Base-by-base conservation (phyloP, 306 rosid genomes). In the Ormosia emarginata region DNA sequence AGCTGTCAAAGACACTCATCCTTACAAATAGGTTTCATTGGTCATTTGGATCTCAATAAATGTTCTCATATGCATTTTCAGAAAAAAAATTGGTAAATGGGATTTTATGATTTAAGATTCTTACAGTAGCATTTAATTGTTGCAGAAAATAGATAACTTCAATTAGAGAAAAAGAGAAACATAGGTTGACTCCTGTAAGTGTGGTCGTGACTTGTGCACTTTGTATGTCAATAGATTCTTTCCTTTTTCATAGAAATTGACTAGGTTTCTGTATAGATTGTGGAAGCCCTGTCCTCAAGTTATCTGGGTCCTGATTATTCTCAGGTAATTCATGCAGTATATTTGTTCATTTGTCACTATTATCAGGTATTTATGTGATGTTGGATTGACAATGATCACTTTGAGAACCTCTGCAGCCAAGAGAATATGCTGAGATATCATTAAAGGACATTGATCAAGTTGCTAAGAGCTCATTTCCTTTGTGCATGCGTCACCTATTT, bases 111-210 rank as follows among this genome's bases (percentile, higher is more conserved):
- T 79, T 73, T 74, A 9, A 57, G 79, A 73, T 50, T 73, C 67
- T 64, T 47, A 78, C 57, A 40, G 65, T 61, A 86, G 74, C 77
- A 71, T 41, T 80, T 81, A 81, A 70, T 84, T 86, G 65, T 83
- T 84, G 85, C 93, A 95, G 99, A 85, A 95, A 95, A 86, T 95
- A 98, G 99, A 88, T 87, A 75, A 83, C 99, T 81, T 87, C 93
- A 52, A 66, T 91, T 40, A 87, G 92, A 85, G 99, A 92, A 65
- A 90, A 87, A 78, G 97, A 95, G 87, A 90, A 85, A 62, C 83
- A 92, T 90, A 93, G 97, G 81, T 76, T 93, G 85, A 74, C 97
- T 85, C 94, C 97, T 63, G 98, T 95, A 86, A 90, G 99, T 88
- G 85, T 79, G 61, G 58, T 78, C 24, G 24, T 24, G 24, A 24